Base-by-base conservation (phyloP, 352 stramenopile genomes). In the Thraustochytrium striatum region DNA sequence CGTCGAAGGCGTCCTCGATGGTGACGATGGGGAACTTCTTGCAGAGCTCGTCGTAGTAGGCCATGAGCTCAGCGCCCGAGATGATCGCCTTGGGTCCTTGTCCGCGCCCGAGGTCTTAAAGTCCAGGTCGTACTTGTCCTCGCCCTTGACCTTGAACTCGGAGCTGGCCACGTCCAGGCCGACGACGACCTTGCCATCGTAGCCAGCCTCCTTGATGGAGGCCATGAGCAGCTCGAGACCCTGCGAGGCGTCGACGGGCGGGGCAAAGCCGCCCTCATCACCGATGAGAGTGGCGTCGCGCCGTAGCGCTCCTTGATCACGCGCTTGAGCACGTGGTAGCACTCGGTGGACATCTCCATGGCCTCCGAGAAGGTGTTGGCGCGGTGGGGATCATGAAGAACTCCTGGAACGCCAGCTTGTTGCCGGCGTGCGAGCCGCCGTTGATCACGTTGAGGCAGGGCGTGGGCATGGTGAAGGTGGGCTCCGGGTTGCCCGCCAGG, bases 401-500 rank as follows among this genome's bases (percentile, higher is more conserved):
- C 89, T 99, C 95, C 87, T 99, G 96, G 89, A 99, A 99, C 36
- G 95, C 96, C 69, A 99, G 88, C 86, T 97, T 97, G 91, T 99
- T 99, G 82, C 95, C 97, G 57, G 96, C 95, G 85, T 99, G 96
- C 75, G 87, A 93, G 83, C 96, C 96, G 84, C 97, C 97, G 88
- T 99, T 99, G 87, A 99, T 99, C 53, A 99, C 97, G 88, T 99
- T 99, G 90, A 99, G 98, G 84, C 93, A 97, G 53, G 96, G 96
- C 83, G 99, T 94, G 19, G 96, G 96, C 79, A 99, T 89, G 83
- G 87, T 87, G 91, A 81, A 44, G 36, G 44, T 32, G 59, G 89
- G 89, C 79, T 92, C 84, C 87, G 90, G 80, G 88, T 98, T 99
- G 86, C 95, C 95, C 21, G 96, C 94, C 78, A 99, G 89, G 84